These are phyloP conservation scores for Neocatenulostroma microsporum DNA, from an alignment of 2,329 filamentous ascomycete genomes.

Conservation along the genomic window DNA sequence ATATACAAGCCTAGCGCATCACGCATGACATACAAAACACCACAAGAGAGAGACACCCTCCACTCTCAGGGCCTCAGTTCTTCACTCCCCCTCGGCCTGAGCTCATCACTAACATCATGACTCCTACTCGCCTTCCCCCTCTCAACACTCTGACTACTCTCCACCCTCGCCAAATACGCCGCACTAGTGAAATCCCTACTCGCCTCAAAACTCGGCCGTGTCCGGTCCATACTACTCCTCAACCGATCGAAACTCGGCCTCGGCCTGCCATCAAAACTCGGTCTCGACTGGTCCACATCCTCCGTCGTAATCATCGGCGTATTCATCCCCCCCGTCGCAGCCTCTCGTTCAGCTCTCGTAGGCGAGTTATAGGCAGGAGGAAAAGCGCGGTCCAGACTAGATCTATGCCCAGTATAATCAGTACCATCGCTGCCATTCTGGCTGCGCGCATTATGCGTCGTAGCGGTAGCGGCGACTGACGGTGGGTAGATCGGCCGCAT, in stretches of 20 bases:
- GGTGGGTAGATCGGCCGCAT: slow-evolving; percentile 88
- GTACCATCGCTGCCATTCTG: slow-evolving; percentile 93
- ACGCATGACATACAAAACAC: too few relatives aligned
- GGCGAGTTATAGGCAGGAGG: slow-evolving; percentile 28
- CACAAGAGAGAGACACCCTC: too few relatives aligned
- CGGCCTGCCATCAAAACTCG: slow-evolving; percentile 59
- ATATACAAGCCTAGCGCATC: too few relatives aligned
- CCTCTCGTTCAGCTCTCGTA: too few relatives aligned
- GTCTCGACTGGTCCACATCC: slow-evolving; percentile 27
- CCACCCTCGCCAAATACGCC: slow-evolving; percentile 72
- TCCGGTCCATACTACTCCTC: slow-evolving; percentile 76
- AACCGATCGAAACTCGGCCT: slow-evolving; percentile 84
- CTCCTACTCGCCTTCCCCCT: slow-evolving; percentile 1
- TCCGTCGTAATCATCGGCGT: slow-evolving; percentile 19
- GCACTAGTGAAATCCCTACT: slow-evolving; percentile 89
- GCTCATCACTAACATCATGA: slow-evolving; percentile 13
- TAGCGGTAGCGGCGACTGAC: slow-evolving; percentile 68
- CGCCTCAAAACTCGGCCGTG: slow-evolving; percentile 74
- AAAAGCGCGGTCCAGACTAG: slow-evolving; percentile 33
- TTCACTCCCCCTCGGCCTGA: too few relatives aligned
- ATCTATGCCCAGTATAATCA: slow-evolving; percentile 61
- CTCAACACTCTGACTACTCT: slow-evolving; percentile 36
- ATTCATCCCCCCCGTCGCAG: slow-evolving; percentile 11
- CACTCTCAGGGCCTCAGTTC: too few relatives aligned
- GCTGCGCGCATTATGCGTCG: slow-evolving; percentile 71